Conservation (phyloP, 2,329 filamentous ascomycete genomes). For the Penicillium aurantiogriseum region DNA sequence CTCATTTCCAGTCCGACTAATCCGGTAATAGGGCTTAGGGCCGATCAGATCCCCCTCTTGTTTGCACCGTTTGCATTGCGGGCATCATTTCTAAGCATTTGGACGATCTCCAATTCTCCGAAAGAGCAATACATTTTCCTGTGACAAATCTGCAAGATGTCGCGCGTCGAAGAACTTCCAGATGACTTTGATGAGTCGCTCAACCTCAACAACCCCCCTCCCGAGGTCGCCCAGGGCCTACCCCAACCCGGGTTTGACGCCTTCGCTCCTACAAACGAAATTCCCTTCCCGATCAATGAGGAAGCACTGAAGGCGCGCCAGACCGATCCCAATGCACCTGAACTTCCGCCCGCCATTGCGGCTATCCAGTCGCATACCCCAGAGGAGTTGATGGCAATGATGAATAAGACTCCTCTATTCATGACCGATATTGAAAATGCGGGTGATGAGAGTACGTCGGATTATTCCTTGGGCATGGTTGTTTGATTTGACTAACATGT, state of each 20-base stretch:
- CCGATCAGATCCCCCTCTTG: constrained; percentile 19
- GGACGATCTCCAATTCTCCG: neutral
- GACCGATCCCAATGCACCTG: constrained; percentile 37
- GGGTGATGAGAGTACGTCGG: constrained; percentile 50
- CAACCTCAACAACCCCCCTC: constrained; percentile 40
- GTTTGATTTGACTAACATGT: neutral
- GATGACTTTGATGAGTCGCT: constrained; percentile 51
- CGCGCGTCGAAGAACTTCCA: constrained; percentile 52
- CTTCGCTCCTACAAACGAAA: constrained; percentile 30
- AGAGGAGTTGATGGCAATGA: constrained; percentile 61
- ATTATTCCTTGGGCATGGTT: neutral
- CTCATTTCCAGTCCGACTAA: neutral
- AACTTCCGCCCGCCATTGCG: constrained; percentile 59
- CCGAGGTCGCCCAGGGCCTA: constrained; percentile 15
- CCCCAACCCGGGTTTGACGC: constrained; percentile 23
- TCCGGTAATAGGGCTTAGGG: constrained; percentile 19
- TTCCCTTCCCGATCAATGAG: constrained; percentile 42
- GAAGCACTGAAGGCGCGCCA: constrained; percentile 32
- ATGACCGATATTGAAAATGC: constrained; percentile 82
- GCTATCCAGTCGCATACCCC: constrained; percentile 55
- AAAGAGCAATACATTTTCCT: constrained; percentile 1
- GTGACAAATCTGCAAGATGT: constrained; percentile 42
- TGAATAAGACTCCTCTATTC: constrained; percentile 79
- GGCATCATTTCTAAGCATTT: constrained; percentile 12
- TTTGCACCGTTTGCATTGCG: constrained; percentile 32